Base-by-base conservation (phyloP, 164 flowering plant species). In the Berberis vulgaris region DNA sequence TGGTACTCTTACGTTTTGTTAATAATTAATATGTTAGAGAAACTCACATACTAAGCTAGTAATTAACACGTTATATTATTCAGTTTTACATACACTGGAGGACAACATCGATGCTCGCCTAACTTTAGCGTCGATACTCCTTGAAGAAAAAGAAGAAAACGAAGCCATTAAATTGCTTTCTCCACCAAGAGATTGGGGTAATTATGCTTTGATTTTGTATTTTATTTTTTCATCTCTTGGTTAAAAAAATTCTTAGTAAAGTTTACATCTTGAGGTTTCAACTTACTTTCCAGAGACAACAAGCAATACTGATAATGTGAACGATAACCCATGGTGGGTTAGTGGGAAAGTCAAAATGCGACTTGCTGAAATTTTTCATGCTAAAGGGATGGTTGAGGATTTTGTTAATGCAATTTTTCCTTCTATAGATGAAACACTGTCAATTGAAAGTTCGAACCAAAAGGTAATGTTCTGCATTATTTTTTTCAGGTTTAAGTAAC, bases 131-230 rank as follows among this genome's bases (percentile, higher is more conserved):
- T 80, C 88, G 44, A 78, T 90, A 68, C 83, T 86, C 26, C 74
- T 86, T 55, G 87, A 85, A 70, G 89, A 84, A 66, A 69, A 46
- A 38, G 84, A 76, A 78, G 84, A 78, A 52, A 84, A 88, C 65
- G 97, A 90, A 76, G 89, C 92, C 55, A 75, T 90, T 49, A 67
- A 67, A 57, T 75, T 91, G 71, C 84, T 91, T 45, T 83, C 86
- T 62, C 86, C 90, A 69, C 84, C 91, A 13, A 59, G 68, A 54
- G 54, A 69, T 74, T 26, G 59, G 50, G 85, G 91, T 85, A 76
- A 59, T 26, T 45, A 53, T 41, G 0, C 52, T 7, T 67, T 63
- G 60, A n/a, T 39, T 2, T 58, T 54, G 3, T 6, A 3, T 41
- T 39, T 7, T n/a, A 42, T 61, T 54, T 50, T 49, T 60, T 38